These are phyloP conservation scores for Amborella trichopoda DNA, from an alignment of 164 flowering plant species.

Conservation along the genomic window DNA sequence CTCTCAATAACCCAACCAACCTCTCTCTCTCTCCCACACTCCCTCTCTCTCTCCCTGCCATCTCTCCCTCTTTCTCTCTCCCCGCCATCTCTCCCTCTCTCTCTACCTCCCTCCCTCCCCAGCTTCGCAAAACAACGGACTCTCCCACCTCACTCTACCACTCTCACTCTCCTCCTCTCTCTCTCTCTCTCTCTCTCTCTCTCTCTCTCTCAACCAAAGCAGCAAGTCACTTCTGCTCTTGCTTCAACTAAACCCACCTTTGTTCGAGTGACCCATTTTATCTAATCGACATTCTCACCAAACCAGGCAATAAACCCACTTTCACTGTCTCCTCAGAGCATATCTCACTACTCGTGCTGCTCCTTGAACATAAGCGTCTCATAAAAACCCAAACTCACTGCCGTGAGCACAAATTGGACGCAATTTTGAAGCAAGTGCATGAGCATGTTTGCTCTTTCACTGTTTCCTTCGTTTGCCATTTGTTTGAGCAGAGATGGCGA, in stretches of 20 bases:
- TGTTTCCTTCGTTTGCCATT: constrained; percentile 52
- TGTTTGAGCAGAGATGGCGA: constrained; percentile 43
- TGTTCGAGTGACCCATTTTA: constrained; percentile 80
- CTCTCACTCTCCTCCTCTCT: too few relatives aligned
- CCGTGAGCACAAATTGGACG: constrained; percentile 84
- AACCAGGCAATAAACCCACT: constrained; percentile 83
- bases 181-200: too few relatives aligned
- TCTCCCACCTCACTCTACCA: too few relatives aligned
- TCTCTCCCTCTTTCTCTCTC: too few relatives aligned
- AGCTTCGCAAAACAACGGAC: too few relatives aligned
- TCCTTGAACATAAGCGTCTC: constrained; percentile 95
- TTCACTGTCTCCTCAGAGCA: constrained; percentile 43
- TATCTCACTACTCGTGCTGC: constrained; percentile 90
- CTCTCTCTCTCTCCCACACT: too few relatives aligned
- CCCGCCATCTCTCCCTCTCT: too few relatives aligned
- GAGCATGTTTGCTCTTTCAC: constrained; percentile 59
- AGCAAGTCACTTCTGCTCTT: too few relatives aligned
- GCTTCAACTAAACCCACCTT: constrained; percentile 77
- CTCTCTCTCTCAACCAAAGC: too few relatives aligned
- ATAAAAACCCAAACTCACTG: constrained; percentile 87
- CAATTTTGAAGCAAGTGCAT: constrained; percentile 65
- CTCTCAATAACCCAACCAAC: too few relatives aligned
- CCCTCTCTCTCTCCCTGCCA: too few relatives aligned
- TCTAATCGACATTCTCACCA: constrained; percentile 87
- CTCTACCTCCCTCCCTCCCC: too few relatives aligned